A percentile compares a stretch with the other conserved stretches of the same genome.
phyloP scores from a whole-genome alignment of 129 eudicot genomes.

The Apium graveolens region DNA sequence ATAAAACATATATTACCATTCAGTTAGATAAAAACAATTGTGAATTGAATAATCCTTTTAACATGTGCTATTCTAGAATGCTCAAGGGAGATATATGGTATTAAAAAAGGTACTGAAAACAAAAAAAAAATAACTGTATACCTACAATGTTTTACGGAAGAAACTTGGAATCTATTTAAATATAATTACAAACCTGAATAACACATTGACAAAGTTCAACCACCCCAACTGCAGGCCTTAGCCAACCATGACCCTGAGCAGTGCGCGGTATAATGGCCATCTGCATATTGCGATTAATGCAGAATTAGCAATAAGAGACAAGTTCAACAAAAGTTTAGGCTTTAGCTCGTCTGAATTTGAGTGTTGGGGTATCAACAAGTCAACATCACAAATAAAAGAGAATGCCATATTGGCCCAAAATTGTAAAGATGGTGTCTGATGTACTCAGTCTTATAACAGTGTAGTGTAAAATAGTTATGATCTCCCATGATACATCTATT shows the following conservation, averaged over 20 bases:
- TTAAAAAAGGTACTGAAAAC: not conserved
- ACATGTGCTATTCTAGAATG: not conserved
- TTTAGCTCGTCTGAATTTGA: not conserved
- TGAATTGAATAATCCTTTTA: not conserved
- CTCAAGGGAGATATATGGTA: not conserved
- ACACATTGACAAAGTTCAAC: conserved; percentile 90
- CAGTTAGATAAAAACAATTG: not conserved
- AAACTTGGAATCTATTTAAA: not conserved
- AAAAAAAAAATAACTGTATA: not conserved
- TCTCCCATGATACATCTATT: not conserved
- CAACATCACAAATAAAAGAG: not conserved
- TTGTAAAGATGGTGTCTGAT: not conserved
- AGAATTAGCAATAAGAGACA: not conserved
- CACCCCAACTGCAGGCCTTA: conserved; percentile 91
- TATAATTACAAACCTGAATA: conserved; percentile 49
- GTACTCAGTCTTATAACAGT: not conserved
- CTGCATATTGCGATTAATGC: conserved; percentile 29
- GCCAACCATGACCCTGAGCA: conserved; percentile 93
- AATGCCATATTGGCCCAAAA: not conserved
- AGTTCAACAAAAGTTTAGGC: not conserved
- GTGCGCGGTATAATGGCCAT: conserved; percentile 88
- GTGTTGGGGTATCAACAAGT: not conserved
- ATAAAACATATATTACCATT: not conserved
- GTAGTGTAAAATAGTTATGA: not conserved
- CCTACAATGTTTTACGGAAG: not conserved